Percentiles rank a stretch among this genome's conserved stretches.
phyloP scores from a whole-genome alignment of 2,329 filamentous ascomycete species.

The Phaeosphaeriaceae sp. region DNA sequence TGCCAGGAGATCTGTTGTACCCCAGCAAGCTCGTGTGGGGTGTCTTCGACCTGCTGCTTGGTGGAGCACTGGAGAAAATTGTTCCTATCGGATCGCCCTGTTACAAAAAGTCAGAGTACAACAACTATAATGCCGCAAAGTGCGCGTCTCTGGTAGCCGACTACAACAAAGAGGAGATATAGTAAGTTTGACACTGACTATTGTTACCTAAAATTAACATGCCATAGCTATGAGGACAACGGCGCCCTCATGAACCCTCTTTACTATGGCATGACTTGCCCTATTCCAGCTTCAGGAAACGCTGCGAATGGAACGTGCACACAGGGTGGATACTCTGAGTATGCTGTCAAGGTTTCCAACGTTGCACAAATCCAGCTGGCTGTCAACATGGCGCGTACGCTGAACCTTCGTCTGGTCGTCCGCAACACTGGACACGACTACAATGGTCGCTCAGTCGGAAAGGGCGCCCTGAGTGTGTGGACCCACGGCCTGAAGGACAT shows the following conservation, averaged over 20 bases:
- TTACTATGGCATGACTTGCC: slow-evolving; percentile 39
- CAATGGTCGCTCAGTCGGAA: slow-evolving; percentile 36
- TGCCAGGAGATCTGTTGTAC: slow-evolving; percentile 36
- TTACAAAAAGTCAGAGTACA: slow-evolving; percentile 35
- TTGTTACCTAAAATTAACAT: slow-evolving; percentile 5
- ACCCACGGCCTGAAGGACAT: slow-evolving; percentile 40
- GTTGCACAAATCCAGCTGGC: slow-evolving; percentile 43
- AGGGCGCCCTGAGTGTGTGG: slow-evolving; percentile 38
- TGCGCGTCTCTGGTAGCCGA: slow-evolving; percentile 29
- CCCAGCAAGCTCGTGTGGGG: slow-evolving; percentile 27
- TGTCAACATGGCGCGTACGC: slow-evolving; percentile 39
- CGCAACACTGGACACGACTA: slow-evolving; percentile 44
- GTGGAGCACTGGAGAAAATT: slow-evolving; percentile 32
- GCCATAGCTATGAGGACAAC: slow-evolving; percentile 23
- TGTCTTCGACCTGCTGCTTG: slow-evolving; percentile 30
- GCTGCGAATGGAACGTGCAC: slow-evolving; percentile 34
- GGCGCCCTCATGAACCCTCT: slow-evolving; percentile 37
- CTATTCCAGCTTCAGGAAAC: slow-evolving; percentile 22
- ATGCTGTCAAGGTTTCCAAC: slow-evolving; percentile 34
- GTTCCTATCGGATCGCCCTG: slow-evolving; percentile 37
- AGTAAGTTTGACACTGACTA: slow-evolving; percentile 21
- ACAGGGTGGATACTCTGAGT: slow-evolving; percentile 37
- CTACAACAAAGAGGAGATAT: slow-evolving; percentile 24
- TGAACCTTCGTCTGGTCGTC: slow-evolving; percentile 42
- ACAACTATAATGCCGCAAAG: slow-evolving; percentile 35